Conservation (phyloP, 805 yeast species). For the Blastobotrys chiropterorum region DNA sequence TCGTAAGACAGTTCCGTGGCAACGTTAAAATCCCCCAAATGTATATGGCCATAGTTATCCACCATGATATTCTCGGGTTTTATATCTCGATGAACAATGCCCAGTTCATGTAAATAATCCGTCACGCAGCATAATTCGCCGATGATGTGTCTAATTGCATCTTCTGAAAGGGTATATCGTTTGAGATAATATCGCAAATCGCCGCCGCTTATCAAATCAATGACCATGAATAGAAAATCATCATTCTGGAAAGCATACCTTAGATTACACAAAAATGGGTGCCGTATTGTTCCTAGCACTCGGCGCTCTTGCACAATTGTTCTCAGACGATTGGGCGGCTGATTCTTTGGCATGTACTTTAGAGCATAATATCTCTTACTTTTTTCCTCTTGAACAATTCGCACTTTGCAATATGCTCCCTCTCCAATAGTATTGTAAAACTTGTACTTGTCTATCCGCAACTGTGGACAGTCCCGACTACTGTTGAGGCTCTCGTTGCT, state of each 20-base stretch:
- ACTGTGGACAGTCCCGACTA: background rate
- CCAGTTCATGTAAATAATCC: constrained; percentile 47
- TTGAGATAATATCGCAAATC: constrained; percentile 26
- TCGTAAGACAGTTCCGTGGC: constrained; percentile 69
- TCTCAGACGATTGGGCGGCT: constrained; percentile 11
- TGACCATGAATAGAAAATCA: constrained; percentile 20
- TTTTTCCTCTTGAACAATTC: constrained; percentile 33
- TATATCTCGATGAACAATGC: constrained; percentile 79
- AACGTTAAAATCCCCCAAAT: constrained; percentile 90
- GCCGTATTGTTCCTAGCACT: constrained; percentile 21
- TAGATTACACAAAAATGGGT: constrained; percentile 26
- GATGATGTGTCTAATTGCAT: constrained; percentile 23
- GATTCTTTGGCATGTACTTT: constrained; percentile 24
- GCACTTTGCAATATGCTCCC: constrained; percentile 82
- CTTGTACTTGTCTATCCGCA: constrained; percentile 16
- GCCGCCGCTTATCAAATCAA: constrained; percentile 28
- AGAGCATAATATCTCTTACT: constrained; percentile 22
- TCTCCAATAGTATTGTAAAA: constrained; percentile 63
- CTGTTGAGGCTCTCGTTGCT: background rate
- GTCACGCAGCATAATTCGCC: constrained; percentile 28
- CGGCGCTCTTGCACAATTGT: constrained; percentile 23
- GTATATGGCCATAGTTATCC: constrained; percentile 81
- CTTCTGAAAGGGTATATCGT: constrained; percentile 21
- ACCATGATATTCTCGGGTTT: constrained; percentile 89
- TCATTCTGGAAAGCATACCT: constrained; percentile 26